A percentile compares a stretch with the other conserved stretches of the same genome.
These are phyloP conservation scores for Myxozyma geophila DNA, from an alignment of 805 yeast species.

Conservation along the genomic window DNA sequence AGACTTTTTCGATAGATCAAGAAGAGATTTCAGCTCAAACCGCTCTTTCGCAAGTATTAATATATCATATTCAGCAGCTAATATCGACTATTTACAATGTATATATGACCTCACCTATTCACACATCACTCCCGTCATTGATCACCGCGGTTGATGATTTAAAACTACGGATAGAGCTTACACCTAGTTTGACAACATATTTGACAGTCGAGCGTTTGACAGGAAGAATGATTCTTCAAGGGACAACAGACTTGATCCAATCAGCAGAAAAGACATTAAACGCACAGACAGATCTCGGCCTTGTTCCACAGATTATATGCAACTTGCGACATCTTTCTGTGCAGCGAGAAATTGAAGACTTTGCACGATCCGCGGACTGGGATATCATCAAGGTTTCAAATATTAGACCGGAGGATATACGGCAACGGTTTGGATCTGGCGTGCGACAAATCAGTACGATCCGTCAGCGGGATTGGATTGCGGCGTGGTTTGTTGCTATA, in stretches of 20 bases:
- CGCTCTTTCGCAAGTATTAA: slow-evolving; percentile 27
- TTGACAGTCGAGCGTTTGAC: slow-evolving; percentile 35
- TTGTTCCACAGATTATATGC: slow-evolving; percentile 22
- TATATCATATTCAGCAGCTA: slow-evolving; percentile 29
- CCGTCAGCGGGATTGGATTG: slow-evolving; percentile 28
- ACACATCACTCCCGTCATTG: slow-evolving; percentile 20
- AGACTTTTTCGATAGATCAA: slow-evolving; percentile 28
- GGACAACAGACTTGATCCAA: slow-evolving; percentile 23
- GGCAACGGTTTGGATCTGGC: slow-evolving; percentile 29
- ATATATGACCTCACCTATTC: slow-evolving; percentile 17
- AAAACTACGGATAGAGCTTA: slow-evolving; percentile 27
- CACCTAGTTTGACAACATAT: slow-evolving; percentile 28
- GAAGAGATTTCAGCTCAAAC: slow-evolving; percentile 31
- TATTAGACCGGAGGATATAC: slow-evolving; percentile 33
- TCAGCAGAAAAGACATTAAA: slow-evolving; percentile 31
- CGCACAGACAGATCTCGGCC: slow-evolving; percentile 24
- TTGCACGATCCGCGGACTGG: slow-evolving; percentile 27
- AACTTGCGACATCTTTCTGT: slow-evolving; percentile 30
- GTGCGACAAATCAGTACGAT: slow-evolving; percentile 30
- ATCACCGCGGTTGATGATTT: slow-evolving; percentile 27
- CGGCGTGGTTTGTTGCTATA: slow-evolving; percentile 35
- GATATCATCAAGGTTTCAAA: slow-evolving; percentile 31
- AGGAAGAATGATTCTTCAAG: slow-evolving; percentile 32
- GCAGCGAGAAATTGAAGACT: slow-evolving; percentile 32
- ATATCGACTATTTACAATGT: slow-evolving; percentile 21